Base-by-base conservation (phyloP, 257 asterid species). In the Henckelia pumila region DNA sequence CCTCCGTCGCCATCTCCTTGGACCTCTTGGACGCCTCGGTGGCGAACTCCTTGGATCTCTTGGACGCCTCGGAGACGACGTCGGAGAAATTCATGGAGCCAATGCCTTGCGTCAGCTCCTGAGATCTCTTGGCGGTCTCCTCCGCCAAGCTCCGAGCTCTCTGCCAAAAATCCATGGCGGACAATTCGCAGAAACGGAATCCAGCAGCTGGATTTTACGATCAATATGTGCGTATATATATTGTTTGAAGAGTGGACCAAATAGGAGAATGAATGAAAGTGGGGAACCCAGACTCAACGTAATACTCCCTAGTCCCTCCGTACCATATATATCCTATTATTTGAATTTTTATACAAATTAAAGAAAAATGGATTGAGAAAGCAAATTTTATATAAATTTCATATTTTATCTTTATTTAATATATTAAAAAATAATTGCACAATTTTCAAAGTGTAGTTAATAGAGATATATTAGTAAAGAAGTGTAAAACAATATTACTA, bases 91-190 rank as follows among this genome's bases (percentile, higher is more conserved):
- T 85, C 24, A 95, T 40, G 7, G 96, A 64, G 68, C 81, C 80
- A 63, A 92, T 82, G 47, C 75, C 83, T 61, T 70, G 82, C 14
- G 90, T 78, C 55, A 90, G 78, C 77, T 91, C 95, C 74, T 89
- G 91, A 22, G 96, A 89, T 40, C 82, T 86, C 81, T 85, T 87
- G 25, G 96, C 91, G 19, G 96, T 95, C 70, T 89, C 98, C 75
- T 89, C 98, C 9, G 96, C 97, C 71, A 92, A 81, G 77, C 67
- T 74, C 61, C 91, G 84, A 66, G 97, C 97, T 81, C 81, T 78
- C 22, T 76, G 88, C 98, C 98, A 92, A 72, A 89, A 79, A 74
- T 92, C 97, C 97, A 92, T 92, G 59, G 33, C 37, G 7, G 8
- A 16, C 20, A 17, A 16, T 1, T 4, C 3, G 55, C 21, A 4